Conservation (phyloP, 1,139 yeast genomes). For the Lodderomyces pseudojiufengensis region DNA sequence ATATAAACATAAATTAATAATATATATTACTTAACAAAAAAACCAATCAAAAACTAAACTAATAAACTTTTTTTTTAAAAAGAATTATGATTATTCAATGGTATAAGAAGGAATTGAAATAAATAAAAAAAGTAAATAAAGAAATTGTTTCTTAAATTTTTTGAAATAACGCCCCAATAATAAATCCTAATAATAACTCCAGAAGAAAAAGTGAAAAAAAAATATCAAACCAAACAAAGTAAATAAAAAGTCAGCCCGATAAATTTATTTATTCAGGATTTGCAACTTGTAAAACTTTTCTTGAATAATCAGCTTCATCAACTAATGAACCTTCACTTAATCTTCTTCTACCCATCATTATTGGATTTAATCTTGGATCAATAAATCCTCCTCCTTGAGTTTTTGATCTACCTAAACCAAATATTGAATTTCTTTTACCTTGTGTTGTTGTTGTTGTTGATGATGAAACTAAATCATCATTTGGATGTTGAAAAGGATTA, state of each 20-base stretch:
- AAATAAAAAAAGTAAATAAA: too few species aligned
- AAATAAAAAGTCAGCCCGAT: conserved; percentile 2
- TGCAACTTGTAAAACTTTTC: conserved; percentile 70
- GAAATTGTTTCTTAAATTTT: too few species aligned
- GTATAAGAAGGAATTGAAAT: too few species aligned
- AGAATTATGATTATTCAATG: too few species aligned
- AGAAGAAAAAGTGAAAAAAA: too few species aligned
- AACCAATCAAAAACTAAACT: too few species aligned
- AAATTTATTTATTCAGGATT: conserved; percentile 54
- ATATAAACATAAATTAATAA: too few species aligned
- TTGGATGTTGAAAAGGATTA: conserved; percentile 57
- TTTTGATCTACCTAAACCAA: conserved; percentile 8
- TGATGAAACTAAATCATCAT: conserved; percentile 29
- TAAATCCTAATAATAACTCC: too few species aligned
- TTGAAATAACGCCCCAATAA: too few species aligned
- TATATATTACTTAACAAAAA: too few species aligned
- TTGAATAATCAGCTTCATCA: conserved; percentile 66
- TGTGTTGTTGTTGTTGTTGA: background rate
- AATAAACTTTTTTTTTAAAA: too few species aligned
- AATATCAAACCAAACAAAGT: too few species aligned
- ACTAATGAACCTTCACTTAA: conserved; percentile 73
- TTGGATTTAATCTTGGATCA: conserved; percentile 62
- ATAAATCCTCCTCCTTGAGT: conserved; percentile 19
- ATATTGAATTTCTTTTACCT: conserved; percentile 7
- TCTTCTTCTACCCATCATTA: conserved; percentile 70